Evolutionary conservation across 148 eudicot genomes (phyloP), one percentile per base, ranked within the genome.

Genomic region (Nepenthes gracilis): DNA sequence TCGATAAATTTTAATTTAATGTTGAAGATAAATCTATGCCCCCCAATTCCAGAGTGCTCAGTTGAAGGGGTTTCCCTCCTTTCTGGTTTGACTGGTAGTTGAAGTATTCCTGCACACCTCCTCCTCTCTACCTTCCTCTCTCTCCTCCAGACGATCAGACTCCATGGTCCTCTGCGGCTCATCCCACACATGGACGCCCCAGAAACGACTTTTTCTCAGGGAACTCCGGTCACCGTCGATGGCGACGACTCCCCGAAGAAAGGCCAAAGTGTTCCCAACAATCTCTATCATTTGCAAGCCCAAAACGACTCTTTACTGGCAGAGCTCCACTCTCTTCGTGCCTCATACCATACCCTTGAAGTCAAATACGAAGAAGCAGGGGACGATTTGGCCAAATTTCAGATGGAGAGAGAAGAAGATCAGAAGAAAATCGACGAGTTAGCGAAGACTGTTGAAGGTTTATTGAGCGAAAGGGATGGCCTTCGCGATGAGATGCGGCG

Each of bases 331-430:
- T 34, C 60, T 34, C 71, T 74, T 12, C 71, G 65, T 33, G 49
- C 34, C 49, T 57, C 64, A 7, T 58, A 68, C 9, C 33, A 67
- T 6, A 54, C 40, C 40, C 73, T 75, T 33, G 69, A 61, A 60
- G 12, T 47, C 35, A 72, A 67, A 62, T 33, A 53, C 2, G 48
- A 40, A 1, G 72, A 62, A 35, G 50, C 47, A 36, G 81, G 77
- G 70, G 73, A 51, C 14, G 75, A 35, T 36, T 7, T 78, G 40
- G 58, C 61, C 43, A 59, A 9, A 61, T 53, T 62, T 35, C 67
- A 66, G 45, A 64, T 67, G 43, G 64, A 70, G 13, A 56, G 72
- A 43, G 71, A 72, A 33, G 73, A 79, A 47, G 62, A 72, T 45
- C 60, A 57, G 59, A 35, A 33, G 64, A 62, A n/a, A 69, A 58